Evolutionary conservation across 257 asterid genomes (phyloP), one percentile per base, ranked within the genome.

Genomic region (Solanum pimpinellifolium): DNA sequence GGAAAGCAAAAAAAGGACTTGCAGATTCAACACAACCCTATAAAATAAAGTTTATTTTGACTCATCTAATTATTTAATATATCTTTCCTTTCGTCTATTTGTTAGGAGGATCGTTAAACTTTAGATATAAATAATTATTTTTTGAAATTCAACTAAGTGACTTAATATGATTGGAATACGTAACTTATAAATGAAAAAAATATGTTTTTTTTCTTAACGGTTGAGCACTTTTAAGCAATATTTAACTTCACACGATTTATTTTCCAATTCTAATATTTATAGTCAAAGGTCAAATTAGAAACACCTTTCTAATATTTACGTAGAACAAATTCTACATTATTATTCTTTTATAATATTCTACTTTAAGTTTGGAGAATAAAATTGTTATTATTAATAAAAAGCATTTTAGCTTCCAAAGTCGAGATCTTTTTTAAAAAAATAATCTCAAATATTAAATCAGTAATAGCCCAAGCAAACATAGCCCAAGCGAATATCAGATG

Each of bases 401-500:
- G 2, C 2, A 2, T 0, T 6, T 62, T 31, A 29, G 18, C 13
- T 70, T 18, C 1, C 1, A 70, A 70, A 70, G 7, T 31, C 1
- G 18, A 18, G 42, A 31, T 9, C n/a, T n/a, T n/a, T 31, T 29
- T 6, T 0, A 70, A 7, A 70, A 70, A 6, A 9, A 49, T n/a
- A 10, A 70, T 31, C 37, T 68, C 11, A 27, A 68, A 68, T 2
- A 68, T 10, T 14, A 2, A 8, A 31, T 33, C 4, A 72, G 2
- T 16, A 18, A 3, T 15, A 11, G 7, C 3, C 11, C 1, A 33
- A 69, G 7, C 2, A n/a, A n/a, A n/a, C n/a, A 3, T 15, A 11
- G 7, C 3, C 11, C 1, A 33, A 69, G 7, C 2, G 14, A 9
- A 65, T 65, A 66, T 11, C 4, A 25, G 0, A n/a, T 0, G 5